phyloP scores from a whole-genome alignment of 1,284 basidiomycete species.

The Ganoderma lucidum region DNA sequence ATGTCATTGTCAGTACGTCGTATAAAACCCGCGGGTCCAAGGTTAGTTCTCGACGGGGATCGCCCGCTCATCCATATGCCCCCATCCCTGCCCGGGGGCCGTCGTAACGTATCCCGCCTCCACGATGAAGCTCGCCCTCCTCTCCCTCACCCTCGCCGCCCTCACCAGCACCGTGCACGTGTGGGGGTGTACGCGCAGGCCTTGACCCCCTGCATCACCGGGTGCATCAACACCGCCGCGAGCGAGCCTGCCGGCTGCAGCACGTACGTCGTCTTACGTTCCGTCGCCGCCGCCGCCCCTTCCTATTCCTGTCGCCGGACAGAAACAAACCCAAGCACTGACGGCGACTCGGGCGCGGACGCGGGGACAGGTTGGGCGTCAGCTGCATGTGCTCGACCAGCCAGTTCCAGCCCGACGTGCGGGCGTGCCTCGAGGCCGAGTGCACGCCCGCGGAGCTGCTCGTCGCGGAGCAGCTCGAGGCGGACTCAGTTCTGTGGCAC shows the following conservation, averaged over 20 bases:
- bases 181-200: not conserved
- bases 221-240: not conserved
- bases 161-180: not conserved
- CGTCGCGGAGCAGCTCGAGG: not conserved
- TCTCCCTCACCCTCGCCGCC: not conserved
- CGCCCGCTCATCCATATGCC: too few species aligned
- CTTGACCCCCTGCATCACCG: not conserved
- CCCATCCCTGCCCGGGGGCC: too few species aligned
- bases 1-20: not conserved
- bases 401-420: not conserved
- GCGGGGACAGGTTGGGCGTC: not conserved
- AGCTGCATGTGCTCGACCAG: not conserved
- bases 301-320: too few species aligned
- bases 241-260: not conserved
- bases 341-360: not conserved
- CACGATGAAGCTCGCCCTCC: not conserved
- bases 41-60: too few species aligned
- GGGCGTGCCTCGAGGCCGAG: not conserved
- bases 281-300: not conserved
- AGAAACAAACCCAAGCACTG: not conserved
- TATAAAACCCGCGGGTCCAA: not conserved
- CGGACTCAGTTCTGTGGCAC: not conserved
- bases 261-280: not conserved
- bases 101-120: not conserved
- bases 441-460: not conserved